A percentile compares a stretch with the other conserved stretches of the same genome.
These are phyloP conservation scores for Monosporascus sp. DNA, from an alignment of 2,329 filamentous ascomycete species.

Conservation along the genomic window DNA sequence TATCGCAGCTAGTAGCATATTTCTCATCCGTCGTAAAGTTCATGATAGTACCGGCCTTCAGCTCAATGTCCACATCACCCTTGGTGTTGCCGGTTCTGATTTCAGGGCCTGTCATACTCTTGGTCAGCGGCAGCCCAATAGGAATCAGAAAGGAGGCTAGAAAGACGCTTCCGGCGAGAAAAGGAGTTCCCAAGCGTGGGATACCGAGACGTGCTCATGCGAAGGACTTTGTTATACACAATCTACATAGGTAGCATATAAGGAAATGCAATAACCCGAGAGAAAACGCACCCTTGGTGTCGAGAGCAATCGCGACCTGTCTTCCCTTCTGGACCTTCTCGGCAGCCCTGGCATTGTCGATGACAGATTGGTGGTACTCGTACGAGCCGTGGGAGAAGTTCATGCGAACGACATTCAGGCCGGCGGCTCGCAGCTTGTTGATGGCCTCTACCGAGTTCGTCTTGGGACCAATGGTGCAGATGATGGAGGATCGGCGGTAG, in stretches of 20 bases:
- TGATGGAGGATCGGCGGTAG: constrained; percentile 95
- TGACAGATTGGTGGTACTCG: constrained; percentile 97
- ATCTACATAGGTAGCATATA: not conserved
- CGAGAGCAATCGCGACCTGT: constrained; percentile 90
- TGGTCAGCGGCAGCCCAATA: not conserved
- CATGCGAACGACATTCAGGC: constrained; percentile 98
- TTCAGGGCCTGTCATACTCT: constrained; percentile 36
- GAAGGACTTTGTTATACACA: too few relatives aligned
- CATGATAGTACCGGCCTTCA: constrained; percentile 75
- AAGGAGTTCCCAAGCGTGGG: too few relatives aligned
- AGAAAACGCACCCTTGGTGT: constrained; percentile 47
- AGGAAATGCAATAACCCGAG: not conserved
- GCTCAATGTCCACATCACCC: constrained; percentile 84
- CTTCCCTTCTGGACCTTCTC: constrained; percentile 73
- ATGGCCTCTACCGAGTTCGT: constrained; percentile 97
- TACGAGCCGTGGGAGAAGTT: constrained; percentile 97
- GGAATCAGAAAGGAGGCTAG: not conserved
- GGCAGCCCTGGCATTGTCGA: constrained; percentile 88
- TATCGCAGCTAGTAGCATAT: constrained; percentile 78
- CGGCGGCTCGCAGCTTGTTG: constrained; percentile 83
- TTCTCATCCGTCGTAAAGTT: constrained; percentile 97
- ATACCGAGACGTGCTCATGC: too few relatives aligned
- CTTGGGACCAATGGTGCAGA: constrained; percentile 98
- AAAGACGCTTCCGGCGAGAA: too few relatives aligned
- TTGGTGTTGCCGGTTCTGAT: constrained; percentile 63